Conservation (phyloP, 2,329 filamentous ascomycete species). For the Diaporthe citrichinensis region DNA sequence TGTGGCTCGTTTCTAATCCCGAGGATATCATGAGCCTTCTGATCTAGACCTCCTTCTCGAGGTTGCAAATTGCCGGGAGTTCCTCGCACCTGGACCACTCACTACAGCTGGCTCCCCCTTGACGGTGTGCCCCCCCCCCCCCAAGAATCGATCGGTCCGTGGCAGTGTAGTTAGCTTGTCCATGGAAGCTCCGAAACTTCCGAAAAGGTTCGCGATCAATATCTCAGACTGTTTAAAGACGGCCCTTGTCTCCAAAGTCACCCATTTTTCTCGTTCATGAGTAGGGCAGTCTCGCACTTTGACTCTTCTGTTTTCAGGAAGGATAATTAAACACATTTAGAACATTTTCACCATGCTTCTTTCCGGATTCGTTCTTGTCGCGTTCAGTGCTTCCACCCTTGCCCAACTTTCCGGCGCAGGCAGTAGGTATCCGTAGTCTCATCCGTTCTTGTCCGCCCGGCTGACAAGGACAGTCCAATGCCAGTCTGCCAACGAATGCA, state of each 20-base stretch:
- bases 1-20: too few relatives aligned
- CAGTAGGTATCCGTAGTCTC: background rate
- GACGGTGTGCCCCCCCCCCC: too few relatives aligned
- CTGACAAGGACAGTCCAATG: background rate
- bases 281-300: background rate
- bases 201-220: too few relatives aligned
- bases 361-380: background rate
- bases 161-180: too few relatives aligned
- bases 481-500: background rate
- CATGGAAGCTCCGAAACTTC: background rate
- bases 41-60: too few relatives aligned
- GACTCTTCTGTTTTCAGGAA: background rate
- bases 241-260: background rate
- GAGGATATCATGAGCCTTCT: too few relatives aligned
- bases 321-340: background rate
- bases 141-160: too few relatives aligned
- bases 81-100: too few relatives aligned
- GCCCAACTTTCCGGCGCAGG: background rate
- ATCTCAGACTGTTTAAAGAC: too few relatives aligned
- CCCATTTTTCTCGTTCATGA: too few relatives aligned
- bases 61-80: too few relatives aligned
- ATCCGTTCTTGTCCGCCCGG: background rate
- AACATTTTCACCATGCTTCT: background rate
- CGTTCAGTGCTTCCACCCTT: background rate
- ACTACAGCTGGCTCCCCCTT: too few relatives aligned